A percentile compares a stretch with the other conserved stretches of the same genome.
Conservation (phyloP, 495 filamentous ascomycete species). For the Thozetella sp. region DNA sequence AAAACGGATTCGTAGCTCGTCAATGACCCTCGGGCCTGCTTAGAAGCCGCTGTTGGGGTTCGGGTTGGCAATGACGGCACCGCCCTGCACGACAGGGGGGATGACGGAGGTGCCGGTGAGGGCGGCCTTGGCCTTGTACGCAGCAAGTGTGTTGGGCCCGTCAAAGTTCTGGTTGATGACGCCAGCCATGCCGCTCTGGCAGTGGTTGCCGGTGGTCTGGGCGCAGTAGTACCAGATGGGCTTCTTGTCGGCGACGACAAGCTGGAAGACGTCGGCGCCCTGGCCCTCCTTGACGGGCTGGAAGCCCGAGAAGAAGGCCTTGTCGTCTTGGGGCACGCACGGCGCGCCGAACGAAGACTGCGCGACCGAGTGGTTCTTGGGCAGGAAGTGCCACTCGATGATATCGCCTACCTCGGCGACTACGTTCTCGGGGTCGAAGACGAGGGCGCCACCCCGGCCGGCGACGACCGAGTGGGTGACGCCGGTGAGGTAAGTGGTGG, state of each 20-base stretch:
- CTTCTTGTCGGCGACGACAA: slow-evolving; percentile 35
- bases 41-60: slow-evolving; percentile 13
- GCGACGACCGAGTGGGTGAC: slow-evolving; percentile 52
- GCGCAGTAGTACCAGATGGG: slow-evolving; percentile 41
- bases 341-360: slow-evolving; percentile 53
- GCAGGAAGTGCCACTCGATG: slow-evolving; percentile 59
- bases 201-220: slow-evolving; percentile 28
- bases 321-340: slow-evolving; percentile 40
- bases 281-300: slow-evolving; percentile 16
- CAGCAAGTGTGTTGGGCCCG: not conserved
- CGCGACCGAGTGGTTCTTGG: slow-evolving; percentile 59
- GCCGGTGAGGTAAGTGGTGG: slow-evolving; percentile 10
- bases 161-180: slow-evolving; percentile 26
- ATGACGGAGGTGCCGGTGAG: not conserved
- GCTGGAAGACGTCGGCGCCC: slow-evolving; percentile 21
- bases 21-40: too few species aligned
- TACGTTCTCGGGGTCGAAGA: slow-evolving; percentile 54
- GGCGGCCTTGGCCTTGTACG: not conserved
- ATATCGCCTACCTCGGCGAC: slow-evolving; percentile 50
- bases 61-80: slow-evolving; percentile 8
- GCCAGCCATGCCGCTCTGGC: slow-evolving; percentile 39
- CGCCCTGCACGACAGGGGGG: slow-evolving; percentile 6
- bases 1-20: too few species aligned
- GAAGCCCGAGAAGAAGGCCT: slow-evolving; percentile 23
- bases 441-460: slow-evolving; percentile 40